phyloP scores from a whole-genome alignment of 495 filamentous ascomycete species.

The Hypoxylon subgilvum region DNA sequence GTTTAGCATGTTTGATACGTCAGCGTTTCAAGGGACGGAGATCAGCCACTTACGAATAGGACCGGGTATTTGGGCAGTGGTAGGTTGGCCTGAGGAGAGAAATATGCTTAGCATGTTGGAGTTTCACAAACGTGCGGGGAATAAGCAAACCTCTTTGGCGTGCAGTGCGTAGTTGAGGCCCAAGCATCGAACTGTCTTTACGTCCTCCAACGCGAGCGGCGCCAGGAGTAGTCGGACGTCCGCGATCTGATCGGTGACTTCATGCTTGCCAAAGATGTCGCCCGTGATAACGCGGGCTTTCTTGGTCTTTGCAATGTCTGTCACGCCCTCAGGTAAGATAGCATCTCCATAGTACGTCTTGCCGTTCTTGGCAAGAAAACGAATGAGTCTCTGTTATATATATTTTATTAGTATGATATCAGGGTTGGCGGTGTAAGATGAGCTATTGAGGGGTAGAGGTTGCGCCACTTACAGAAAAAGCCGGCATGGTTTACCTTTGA shows the following conservation, averaged over 20 bases:
- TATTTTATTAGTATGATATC: too few relatives aligned
- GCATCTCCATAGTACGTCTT: slow-evolving; percentile 83
- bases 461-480: slow-evolving; percentile 30
- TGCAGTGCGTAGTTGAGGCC: slow-evolving; percentile 84
- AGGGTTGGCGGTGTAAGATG: background rate
- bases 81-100: slow-evolving; percentile 63
- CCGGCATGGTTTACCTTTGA: slow-evolving; percentile 25
- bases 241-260: slow-evolving; percentile 70
- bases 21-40: background rate
- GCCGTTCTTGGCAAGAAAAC: slow-evolving; percentile 79
- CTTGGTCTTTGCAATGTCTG: slow-evolving; percentile 68
- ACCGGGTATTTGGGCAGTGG: slow-evolving; percentile 78
- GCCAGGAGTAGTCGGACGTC: slow-evolving; percentile 72
- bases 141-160: slow-evolving; percentile 66
- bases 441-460: slow-evolving; percentile 16
- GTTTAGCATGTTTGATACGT: background rate
- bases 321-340: slow-evolving; percentile 69
- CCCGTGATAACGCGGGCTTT: slow-evolving; percentile 73
- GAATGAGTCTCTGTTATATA: slow-evolving; percentile 73
- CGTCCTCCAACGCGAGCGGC: slow-evolving; percentile 70
- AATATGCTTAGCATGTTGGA: background rate
- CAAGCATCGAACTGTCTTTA: slow-evolving; percentile 77
- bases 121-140: background rate
- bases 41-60: slow-evolving; percentile 63
- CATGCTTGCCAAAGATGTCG: slow-evolving; percentile 73